Evolutionary conservation across 1,284 basidiomycete species (phyloP).

Genomic region (Schizophyllum amplum): DNA sequence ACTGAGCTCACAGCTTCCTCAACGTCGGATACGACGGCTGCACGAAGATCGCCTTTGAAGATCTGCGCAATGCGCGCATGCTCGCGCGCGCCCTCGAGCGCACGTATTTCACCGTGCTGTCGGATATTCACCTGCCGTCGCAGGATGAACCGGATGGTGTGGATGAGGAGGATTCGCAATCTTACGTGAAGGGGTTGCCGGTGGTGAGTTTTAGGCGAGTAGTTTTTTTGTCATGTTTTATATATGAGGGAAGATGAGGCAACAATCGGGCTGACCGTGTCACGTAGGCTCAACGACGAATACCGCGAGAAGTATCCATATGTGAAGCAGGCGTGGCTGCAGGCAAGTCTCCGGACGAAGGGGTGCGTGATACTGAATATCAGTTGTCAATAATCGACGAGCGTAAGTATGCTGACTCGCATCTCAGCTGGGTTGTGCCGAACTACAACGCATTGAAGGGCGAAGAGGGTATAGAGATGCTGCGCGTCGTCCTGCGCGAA

Average conservation of each 20-base stretch:
- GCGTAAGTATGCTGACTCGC: not conserved
- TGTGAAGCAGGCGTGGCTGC: slow-evolving; percentile 60
- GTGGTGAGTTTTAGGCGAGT: slow-evolving; percentile 59
- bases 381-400: too few relatives aligned
- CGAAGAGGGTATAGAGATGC: slow-evolving; percentile 46
- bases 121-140: slow-evolving; percentile 29
- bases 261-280: not conserved
- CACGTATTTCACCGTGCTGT: slow-evolving; percentile 33
- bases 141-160: slow-evolving; percentile 13
- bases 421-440: not conserved
- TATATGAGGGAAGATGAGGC: not conserved
- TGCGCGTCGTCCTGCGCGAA: slow-evolving; percentile 84
- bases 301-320: slow-evolving; percentile 45
- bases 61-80: slow-evolving; percentile 57
- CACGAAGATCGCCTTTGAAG: slow-evolving; percentile 40
- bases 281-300: slow-evolving; percentile 41
- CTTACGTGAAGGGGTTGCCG: slow-evolving; percentile 52
- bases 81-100: slow-evolving; percentile 60
- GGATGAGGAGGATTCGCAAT: slow-evolving; percentile 29
- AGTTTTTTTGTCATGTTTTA: not conserved
- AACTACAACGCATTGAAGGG: slow-evolving; percentile 32
- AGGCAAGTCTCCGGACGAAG: slow-evolving; percentile 42
- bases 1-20: not conserved
- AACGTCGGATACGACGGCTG: slow-evolving; percentile 37
- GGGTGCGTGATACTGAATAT: slow-evolving; percentile 54